Conservation (phyloP, 768 basidiomycete genomes). For the Suillus paluster region DNA sequence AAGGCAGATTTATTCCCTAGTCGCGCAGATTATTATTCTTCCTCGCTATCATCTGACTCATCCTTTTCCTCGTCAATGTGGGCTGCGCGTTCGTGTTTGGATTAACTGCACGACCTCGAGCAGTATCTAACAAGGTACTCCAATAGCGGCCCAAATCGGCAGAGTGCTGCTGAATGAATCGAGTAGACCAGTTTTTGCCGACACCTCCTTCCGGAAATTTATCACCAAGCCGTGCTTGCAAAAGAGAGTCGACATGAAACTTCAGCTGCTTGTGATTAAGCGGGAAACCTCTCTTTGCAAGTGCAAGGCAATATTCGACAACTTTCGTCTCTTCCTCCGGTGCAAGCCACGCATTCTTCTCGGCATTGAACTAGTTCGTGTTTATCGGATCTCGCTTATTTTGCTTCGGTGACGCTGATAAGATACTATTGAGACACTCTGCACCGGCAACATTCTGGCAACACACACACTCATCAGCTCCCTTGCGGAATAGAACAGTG, state of each 20-base stretch:
- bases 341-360: constrained; percentile 1
- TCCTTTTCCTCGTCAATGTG: too few relatives aligned
- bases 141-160: not conserved
- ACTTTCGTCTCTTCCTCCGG: too few relatives aligned
- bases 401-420: too few relatives aligned
- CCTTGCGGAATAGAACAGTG: too few relatives aligned
- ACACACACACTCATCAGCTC: too few relatives aligned
- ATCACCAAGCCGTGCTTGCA: constrained; percentile 29
- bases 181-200: constrained; percentile 39
- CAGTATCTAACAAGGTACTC: constrained; percentile 2
- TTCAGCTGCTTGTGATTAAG: constrained; percentile 27
- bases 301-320: constrained; percentile 21
- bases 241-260: constrained; percentile 30
- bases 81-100: not conserved
- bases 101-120: constrained; percentile 11
- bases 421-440: too few relatives aligned
- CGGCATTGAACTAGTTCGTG: too few relatives aligned
- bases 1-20: too few relatives aligned
- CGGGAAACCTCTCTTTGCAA: constrained; percentile 34
- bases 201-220: constrained; percentile 37
- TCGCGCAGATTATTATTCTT: too few relatives aligned
- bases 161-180: constrained; percentile 32
- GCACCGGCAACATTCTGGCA: too few relatives aligned
- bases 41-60: too few relatives aligned
- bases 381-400: too few relatives aligned